These are phyloP conservation scores for Fusarium transvaalense DNA, from an alignment of 2,329 filamentous ascomycete species.

Conservation along the genomic window DNA sequence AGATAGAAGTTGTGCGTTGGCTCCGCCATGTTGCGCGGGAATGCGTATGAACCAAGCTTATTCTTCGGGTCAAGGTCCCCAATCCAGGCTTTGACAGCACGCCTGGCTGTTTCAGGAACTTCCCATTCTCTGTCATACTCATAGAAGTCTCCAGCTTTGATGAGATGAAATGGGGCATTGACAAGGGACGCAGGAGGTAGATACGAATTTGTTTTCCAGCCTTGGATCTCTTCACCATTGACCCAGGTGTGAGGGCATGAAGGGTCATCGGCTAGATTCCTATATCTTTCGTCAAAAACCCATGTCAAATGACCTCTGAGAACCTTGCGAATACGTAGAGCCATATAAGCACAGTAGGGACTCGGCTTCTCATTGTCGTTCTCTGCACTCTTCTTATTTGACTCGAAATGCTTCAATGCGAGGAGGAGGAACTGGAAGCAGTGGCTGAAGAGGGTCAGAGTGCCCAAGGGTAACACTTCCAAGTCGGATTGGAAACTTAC, in stretches of 20 bases:
- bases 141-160: neutral
- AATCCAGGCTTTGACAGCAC: neutral
- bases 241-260: neutral
- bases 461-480: rapidly evolving
- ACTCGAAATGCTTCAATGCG: neutral
- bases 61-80: neutral
- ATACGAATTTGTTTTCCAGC: rapidly evolving
- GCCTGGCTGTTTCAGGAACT: neutral
- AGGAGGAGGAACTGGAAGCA: neutral
- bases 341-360: no score
- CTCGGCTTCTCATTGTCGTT: no score
- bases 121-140: neutral
- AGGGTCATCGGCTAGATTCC: rapidly evolving
- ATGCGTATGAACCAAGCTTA: neutral
- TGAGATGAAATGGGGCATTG: neutral
- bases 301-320: neutral
- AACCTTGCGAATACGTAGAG: neutral
- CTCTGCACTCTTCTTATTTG: no score
- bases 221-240: neutral
- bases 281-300: neutral
- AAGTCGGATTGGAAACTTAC: neutral
- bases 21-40: neutral
- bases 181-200: neutral
- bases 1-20: neutral
- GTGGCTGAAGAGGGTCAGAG: neutral